Conservation (phyloP, 768 basidiomycete species). For the Leccinum subtestaceum region DNA sequence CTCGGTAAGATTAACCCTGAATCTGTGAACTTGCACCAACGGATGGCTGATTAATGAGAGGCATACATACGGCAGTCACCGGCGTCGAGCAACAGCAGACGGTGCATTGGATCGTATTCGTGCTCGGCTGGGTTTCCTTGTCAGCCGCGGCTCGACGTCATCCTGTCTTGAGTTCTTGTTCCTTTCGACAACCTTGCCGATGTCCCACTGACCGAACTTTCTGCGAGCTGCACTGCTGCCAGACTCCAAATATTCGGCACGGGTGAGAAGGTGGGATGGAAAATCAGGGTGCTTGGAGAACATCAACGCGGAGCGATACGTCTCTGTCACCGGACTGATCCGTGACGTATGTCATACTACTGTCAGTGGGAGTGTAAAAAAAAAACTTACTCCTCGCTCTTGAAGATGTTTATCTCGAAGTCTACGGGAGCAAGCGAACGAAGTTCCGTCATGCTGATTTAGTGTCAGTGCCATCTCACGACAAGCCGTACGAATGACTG, state of each 20-base stretch:
- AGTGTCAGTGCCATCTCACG: slow-evolving; percentile 15
- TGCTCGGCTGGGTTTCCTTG: slow-evolving; percentile 28
- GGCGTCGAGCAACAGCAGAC: slow-evolving; percentile 25
- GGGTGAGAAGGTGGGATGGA: slow-evolving; percentile 55
- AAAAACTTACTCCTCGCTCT: slow-evolving; percentile 66
- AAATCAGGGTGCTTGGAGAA: slow-evolving; percentile 57
- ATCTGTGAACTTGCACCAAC: slow-evolving; percentile 8
- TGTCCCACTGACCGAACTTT: slow-evolving; percentile 68
- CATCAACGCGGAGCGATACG: slow-evolving; percentile 56
- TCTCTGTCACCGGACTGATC: slow-evolving; percentile 62
- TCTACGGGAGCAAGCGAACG: slow-evolving; percentile 80
- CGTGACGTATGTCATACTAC: slow-evolving; percentile 16
- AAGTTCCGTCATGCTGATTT: slow-evolving; percentile 64
- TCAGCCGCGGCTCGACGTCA: slow-evolving; percentile 25
- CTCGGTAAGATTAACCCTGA: slow-evolving; percentile 20
- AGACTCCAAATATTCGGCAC: slow-evolving; percentile 81
- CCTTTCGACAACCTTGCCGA: slow-evolving; percentile 23
- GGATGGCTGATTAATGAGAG: slow-evolving; percentile 4
- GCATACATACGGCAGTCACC: slow-evolving; percentile 17
- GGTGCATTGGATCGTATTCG: slow-evolving; percentile 23
- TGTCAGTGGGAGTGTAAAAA: slow-evolving; percentile 8
- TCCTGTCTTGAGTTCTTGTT: slow-evolving; percentile 17
- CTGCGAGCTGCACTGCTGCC: slow-evolving; percentile 74
- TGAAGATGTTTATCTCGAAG: slow-evolving; percentile 69
- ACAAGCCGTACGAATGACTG: slow-evolving; percentile 13